Evolutionary conservation across 2,329 filamentous ascomycete species (phyloP), one percentile per base, ranked within the genome.

Genomic region (Coleophoma eucalyptorum): DNA sequence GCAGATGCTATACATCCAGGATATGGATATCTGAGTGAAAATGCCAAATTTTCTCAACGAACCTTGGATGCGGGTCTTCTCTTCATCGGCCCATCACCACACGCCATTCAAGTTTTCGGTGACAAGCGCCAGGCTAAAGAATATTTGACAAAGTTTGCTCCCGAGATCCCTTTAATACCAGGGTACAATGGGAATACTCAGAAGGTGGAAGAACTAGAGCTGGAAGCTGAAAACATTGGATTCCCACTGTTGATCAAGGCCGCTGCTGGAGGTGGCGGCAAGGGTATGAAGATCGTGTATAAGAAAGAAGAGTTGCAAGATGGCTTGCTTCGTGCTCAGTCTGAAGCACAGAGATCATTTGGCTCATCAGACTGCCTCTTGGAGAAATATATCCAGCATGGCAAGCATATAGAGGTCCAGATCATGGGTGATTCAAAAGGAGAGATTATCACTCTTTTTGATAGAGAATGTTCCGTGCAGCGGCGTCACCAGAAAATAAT

Each of bases 1-100:
- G 77, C 82, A 38, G 73, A 86, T 51, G 82, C 80, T 4, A 74
- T 87, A n/a, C 81, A 84, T 38, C 83, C 83, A 0, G 83, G 84
- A 1, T 87, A 87, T 67, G 84, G 84, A 0, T 87, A 86, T 53
- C 65, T 87, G 1, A 79, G 78, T 0, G 83, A 87, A 51, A 84
- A 85, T 59, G 74, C 79, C 3, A 73, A 79, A 8, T 87, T 87
- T 59, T 83, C 83, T 1, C 63, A 70, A 18, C 66, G 70, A 0
- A 78, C 83, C 1, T 65, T 71, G 20, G 67, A 73, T 7, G 75
- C 75, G 1, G 83, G 80, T 0, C 69, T 87, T 50, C 68, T 70
- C 2, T 87, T 79, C 70, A 73, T 80, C 13, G 83, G 83, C 0
- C 83, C 83, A 2, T 74, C 71, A 8, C 70, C 80, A 0, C 65